A percentile compares a stretch with the other conserved stretches of the same genome.
phyloP scores from a whole-genome alignment of 805 yeast genomes.

The Wickerhamomyces strasburgensis region DNA sequence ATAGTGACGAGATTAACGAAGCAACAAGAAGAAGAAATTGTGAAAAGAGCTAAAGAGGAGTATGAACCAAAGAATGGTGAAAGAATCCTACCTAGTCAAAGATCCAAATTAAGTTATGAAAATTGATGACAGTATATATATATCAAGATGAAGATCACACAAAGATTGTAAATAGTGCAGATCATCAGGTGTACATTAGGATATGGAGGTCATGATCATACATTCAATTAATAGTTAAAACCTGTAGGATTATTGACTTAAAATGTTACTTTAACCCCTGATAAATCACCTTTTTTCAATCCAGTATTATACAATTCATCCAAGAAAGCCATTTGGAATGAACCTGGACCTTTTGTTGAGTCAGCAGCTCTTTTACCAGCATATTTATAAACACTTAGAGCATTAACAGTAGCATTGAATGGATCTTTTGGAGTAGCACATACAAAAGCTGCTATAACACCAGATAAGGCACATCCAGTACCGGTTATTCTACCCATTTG shows the following conservation, averaged over 20 bases:
- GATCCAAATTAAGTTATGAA: slow-evolving; percentile 33
- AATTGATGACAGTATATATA: slow-evolving; percentile 5
- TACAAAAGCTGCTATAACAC: slow-evolving; percentile 56
- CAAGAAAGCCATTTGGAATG: slow-evolving; percentile 4
- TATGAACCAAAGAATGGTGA: slow-evolving; percentile 37
- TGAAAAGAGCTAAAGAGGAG: slow-evolving; percentile 44
- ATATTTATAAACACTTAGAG: slow-evolving; percentile 2
- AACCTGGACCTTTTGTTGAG: slow-evolving; percentile 4
- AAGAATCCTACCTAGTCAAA: slow-evolving; percentile 55
- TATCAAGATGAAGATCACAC: no score
- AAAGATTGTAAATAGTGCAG: no score
- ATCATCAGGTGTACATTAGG: no score
- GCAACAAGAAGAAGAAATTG: slow-evolving; percentile 55
- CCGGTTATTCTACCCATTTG: slow-evolving; percentile 72
- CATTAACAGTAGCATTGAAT: neutral
- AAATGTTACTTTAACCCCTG: no score
- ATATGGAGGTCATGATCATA: no score
- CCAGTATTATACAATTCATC: slow-evolving; percentile 2
- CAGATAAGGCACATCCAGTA: slow-evolving; percentile 78
- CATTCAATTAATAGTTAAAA: no score
- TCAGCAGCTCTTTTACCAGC: slow-evolving; percentile 4
- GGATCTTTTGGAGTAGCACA: no score
- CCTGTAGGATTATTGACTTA: no score
- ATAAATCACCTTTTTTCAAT: neutral
- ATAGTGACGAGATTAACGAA: slow-evolving; percentile 66